These are phyloP conservation scores for Candida sakaeoensis DNA, from an alignment of 805 yeast genomes.

Conservation along the genomic window DNA sequence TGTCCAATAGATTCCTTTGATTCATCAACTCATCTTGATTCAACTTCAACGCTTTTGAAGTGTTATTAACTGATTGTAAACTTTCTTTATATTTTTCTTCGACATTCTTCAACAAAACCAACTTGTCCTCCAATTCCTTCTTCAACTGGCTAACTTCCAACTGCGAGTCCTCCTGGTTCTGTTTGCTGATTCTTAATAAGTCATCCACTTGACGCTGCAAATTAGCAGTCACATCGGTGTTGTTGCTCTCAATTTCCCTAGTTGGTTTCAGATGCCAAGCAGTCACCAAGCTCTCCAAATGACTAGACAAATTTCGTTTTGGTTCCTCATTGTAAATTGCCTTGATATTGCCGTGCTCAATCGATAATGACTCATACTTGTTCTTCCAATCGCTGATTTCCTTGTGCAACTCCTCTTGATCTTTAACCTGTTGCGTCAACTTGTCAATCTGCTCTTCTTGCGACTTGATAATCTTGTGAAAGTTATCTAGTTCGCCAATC, in stretches of 20 bases:
- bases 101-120: conserved; percentile 29
- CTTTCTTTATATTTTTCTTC: conserved; percentile 73
- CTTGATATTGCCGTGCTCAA: conserved; percentile 43
- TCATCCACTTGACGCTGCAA: conserved; percentile 58
- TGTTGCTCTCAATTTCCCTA: conserved; percentile 12
- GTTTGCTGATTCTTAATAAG: conserved; percentile 45
- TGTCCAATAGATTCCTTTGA: conserved; percentile 53
- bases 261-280: conserved; percentile 26
- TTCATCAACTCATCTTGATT: conserved; percentile 69
- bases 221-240: conserved; percentile 28
- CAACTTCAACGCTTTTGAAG: conserved; percentile 67
- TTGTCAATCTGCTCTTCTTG: conserved; percentile 47
- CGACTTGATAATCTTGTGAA: conserved; percentile 51
- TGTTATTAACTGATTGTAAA: conserved; percentile 65
- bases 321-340: conserved; percentile 28
- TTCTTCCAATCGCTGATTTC: conserved; percentile 47
- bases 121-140: conserved; percentile 29
- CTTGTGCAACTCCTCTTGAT: conserved; percentile 41
- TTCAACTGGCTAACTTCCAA: conserved; percentile 29
- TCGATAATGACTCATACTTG: conserved; percentile 40
- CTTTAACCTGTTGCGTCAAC: conserved; percentile 39
- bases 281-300: conserved; percentile 31
- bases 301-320: conserved; percentile 29
- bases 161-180: conserved; percentile 33
- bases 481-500: conserved; percentile 46